phyloP scores from a whole-genome alignment of 2,329 filamentous ascomycete species.

The Xylaria sp. region DNA sequence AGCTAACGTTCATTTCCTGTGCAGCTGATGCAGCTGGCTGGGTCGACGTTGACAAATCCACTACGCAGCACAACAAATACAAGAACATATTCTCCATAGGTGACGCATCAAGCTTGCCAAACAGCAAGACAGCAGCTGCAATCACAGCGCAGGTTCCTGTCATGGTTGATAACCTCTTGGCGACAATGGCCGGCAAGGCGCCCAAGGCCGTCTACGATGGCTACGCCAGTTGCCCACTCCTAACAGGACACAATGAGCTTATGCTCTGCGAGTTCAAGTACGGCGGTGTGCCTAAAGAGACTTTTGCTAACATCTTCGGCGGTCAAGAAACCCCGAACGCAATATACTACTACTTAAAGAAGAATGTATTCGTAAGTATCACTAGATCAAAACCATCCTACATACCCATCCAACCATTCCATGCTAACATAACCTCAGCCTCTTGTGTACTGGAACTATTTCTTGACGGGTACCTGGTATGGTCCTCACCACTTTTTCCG shows the following conservation, averaged over 20 bases:
- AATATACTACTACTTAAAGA: constrained; percentile 58
- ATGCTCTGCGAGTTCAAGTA: constrained; percentile 63
- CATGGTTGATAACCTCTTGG: constrained; percentile 56
- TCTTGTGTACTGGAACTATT: constrained; percentile 48
- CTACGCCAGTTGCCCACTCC: constrained; percentile 59
- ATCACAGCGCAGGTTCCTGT: constrained; percentile 58
- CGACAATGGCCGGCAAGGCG: constrained; percentile 51
- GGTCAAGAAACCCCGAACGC: constrained; percentile 55
- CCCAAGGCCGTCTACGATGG: constrained; percentile 54
- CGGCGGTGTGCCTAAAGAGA: constrained; percentile 59
- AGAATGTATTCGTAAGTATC: constrained; percentile 56
- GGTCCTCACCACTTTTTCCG: constrained; percentile 38
- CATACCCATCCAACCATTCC: not conserved
- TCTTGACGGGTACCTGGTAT: constrained; percentile 44
- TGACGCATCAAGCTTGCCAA: constrained; percentile 55
- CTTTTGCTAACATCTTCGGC: constrained; percentile 52
- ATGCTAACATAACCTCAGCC: constrained; percentile 39
- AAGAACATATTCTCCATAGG: constrained; percentile 56
- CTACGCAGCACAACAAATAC: constrained; percentile 52
- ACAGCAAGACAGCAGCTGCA: constrained; percentile 59
- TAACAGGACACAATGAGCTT: constrained; percentile 58
- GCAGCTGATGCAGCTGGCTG: constrained; percentile 55
- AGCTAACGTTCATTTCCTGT: constrained; percentile 63
- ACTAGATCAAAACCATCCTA: not conserved
- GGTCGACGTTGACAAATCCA: constrained; percentile 52